A percentile compares a stretch with the other conserved stretches of the same genome.
phyloP scores from a whole-genome alignment of 257 asterid species.

The Solanum gandarillasii region DNA sequence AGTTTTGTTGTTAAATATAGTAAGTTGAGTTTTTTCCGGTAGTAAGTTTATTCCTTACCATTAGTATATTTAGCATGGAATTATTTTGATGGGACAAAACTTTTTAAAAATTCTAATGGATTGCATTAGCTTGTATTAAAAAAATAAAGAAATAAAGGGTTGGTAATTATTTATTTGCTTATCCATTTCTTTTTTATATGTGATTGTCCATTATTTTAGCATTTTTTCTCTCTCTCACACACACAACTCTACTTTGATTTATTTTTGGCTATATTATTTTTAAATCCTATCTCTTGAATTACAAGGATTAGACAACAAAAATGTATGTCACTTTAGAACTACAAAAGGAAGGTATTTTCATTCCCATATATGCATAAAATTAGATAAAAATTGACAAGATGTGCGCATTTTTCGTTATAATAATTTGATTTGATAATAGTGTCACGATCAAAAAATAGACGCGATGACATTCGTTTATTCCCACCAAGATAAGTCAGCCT shows the following conservation, averaged over 20 bases:
- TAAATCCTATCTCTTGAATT: neutral
- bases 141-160: neutral
- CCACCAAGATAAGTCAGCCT: too few species aligned
- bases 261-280: neutral
- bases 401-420: neutral
- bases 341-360: neutral
- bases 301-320: neutral
- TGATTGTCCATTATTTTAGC: neutral
- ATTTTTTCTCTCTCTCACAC: neutral
- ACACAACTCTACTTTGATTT: neutral
- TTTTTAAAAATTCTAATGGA: neutral
- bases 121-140: neutral
- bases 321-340: neutral
- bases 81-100: neutral
- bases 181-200: neutral
- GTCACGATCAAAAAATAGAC: too few species aligned
- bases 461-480: too few species aligned
- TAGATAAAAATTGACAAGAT: neutral
- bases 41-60: neutral
- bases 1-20: neutral
- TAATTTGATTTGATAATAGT: neutral
- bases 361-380: neutral
- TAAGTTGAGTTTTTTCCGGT: neutral
- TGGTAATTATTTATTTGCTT: neutral
- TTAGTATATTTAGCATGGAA: neutral